Conservation (phyloP, 306 rosid genomes). For the Crotalaria pallida region DNA sequence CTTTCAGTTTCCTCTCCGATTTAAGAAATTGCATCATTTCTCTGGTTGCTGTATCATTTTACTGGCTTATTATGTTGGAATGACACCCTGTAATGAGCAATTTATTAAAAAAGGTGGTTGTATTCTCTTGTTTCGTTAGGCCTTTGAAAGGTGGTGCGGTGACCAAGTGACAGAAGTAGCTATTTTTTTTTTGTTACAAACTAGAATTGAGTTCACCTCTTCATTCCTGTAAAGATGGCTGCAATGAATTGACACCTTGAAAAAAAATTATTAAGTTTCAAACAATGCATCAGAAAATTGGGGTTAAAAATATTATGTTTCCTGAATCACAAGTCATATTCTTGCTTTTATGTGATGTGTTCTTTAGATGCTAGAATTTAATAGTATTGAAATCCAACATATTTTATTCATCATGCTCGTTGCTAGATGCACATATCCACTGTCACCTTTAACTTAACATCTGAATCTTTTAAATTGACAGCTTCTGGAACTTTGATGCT, state of each 20-base stretch:
- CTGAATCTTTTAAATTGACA: conserved; percentile 33
- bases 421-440: neutral
- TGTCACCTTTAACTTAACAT: neutral
- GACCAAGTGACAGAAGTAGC: neutral
- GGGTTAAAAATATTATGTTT: neutral
- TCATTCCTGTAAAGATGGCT: neutral
- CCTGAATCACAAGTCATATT: neutral
- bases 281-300: neutral
- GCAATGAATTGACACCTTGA: neutral
- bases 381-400: neutral
- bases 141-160: neutral
- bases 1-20: too few species aligned
- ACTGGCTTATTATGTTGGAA: too few species aligned
- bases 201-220: too few species aligned
- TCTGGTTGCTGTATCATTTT: too few species aligned
- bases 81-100: too few species aligned
- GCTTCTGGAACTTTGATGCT: conserved; percentile 94
- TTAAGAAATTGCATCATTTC: too few species aligned
- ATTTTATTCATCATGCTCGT: neutral
- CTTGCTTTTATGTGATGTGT: neutral
- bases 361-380: neutral
- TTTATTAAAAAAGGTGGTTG: too few species aligned
- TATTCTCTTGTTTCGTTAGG: neutral
- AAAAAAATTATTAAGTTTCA: neutral
- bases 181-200: neutral